A percentile compares a stretch with the other conserved stretches of the same genome.
Evolutionary conservation across 2,329 filamentous ascomycete genomes (phyloP).

Genomic region (Venturia pyrina): DNA sequence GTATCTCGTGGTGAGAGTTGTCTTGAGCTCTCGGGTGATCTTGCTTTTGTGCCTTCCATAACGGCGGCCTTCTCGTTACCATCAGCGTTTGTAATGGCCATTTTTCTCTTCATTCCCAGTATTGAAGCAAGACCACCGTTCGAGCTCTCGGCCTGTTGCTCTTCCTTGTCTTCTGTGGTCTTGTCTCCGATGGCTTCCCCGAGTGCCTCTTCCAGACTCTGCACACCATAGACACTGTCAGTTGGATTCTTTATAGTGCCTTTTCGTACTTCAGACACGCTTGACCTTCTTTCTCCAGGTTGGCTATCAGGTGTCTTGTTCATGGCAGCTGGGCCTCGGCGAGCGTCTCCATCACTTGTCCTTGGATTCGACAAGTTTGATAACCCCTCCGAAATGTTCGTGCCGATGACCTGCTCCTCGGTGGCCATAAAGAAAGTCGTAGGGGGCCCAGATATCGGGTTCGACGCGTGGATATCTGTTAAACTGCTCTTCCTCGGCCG

Average conservation of each 20-base stretch:
- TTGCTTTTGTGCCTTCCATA: constrained; percentile 14
- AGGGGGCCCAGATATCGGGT: not conserved
- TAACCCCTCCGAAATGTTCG: not conserved
- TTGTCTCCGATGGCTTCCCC: constrained; percentile 29
- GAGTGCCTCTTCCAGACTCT: constrained; percentile 46
- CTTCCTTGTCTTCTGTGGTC: constrained; percentile 17
- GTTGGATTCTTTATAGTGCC: constrained; percentile 10
- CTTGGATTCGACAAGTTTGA: not conserved
- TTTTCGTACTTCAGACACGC: not conserved
- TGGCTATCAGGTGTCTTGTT: constrained; percentile 31
- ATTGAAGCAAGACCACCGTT: constrained; percentile 14
- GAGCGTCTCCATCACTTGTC: not conserved
- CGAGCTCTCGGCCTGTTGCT: constrained; percentile 18
- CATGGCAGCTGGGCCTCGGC: constrained; percentile 19
- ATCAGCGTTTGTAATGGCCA: constrained; percentile 18
- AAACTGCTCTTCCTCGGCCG: constrained; percentile 24
- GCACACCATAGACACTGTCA: constrained; percentile 46
- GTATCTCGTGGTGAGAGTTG: not conserved
- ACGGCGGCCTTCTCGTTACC: constrained; percentile 19
- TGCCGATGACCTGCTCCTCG: constrained; percentile 31
- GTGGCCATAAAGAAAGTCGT: constrained; percentile 52
- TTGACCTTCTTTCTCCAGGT: constrained; percentile 16
- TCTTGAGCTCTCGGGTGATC: not conserved
- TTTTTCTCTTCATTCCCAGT: constrained; percentile 20
- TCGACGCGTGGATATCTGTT: constrained; percentile 18